These are phyloP conservation scores for Naganishia antarctica DNA, from an alignment of 768 basidiomycete genomes.

Conservation along the genomic window DNA sequence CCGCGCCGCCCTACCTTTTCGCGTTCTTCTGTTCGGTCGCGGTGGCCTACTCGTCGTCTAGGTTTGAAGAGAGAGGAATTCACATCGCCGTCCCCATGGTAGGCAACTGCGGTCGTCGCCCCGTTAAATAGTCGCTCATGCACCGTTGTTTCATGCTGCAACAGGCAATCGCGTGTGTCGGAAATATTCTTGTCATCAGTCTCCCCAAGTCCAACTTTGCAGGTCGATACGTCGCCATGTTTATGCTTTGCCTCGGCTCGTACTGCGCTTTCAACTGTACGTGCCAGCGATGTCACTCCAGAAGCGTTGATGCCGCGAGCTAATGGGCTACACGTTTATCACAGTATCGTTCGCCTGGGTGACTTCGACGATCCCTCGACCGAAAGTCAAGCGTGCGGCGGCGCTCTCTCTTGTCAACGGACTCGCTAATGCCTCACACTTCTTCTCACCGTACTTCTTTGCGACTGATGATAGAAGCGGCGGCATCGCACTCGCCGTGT, in stretches of 20 bases:
- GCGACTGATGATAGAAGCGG: background rate
- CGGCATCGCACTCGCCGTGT: conserved; percentile 24
- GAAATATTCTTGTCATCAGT: conserved; percentile 23
- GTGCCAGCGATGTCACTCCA: background rate
- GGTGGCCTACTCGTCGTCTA: conserved; percentile 18
- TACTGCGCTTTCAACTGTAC: conserved; percentile 25
- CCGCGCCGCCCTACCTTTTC: conserved; percentile 35
- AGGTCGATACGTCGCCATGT: conserved; percentile 25
- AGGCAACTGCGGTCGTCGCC: background rate
- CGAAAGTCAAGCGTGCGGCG: conserved; percentile 42
- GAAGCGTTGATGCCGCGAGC: background rate
- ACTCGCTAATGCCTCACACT: conserved; percentile 41
- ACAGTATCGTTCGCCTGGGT: conserved; percentile 24
- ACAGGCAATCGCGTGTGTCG: conserved; percentile 17
- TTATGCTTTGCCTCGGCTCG: conserved; percentile 19
- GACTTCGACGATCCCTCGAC: conserved; percentile 35
- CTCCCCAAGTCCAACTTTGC: conserved; percentile 15
- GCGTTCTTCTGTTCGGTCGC: conserved; percentile 48
- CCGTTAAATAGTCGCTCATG: background rate
- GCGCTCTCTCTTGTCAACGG: conserved; percentile 41
- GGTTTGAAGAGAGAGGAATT: background rate
- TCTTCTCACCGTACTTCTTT: conserved; percentile 29
- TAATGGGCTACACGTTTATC: background rate
- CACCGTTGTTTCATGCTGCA: too few relatives aligned
- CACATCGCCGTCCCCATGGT: conserved; percentile 24